A percentile compares a stretch with the other conserved stretches of the same genome.
Conservation (phyloP, 257 asterid genomes). For the Fraxinus quadrangulata region DNA sequence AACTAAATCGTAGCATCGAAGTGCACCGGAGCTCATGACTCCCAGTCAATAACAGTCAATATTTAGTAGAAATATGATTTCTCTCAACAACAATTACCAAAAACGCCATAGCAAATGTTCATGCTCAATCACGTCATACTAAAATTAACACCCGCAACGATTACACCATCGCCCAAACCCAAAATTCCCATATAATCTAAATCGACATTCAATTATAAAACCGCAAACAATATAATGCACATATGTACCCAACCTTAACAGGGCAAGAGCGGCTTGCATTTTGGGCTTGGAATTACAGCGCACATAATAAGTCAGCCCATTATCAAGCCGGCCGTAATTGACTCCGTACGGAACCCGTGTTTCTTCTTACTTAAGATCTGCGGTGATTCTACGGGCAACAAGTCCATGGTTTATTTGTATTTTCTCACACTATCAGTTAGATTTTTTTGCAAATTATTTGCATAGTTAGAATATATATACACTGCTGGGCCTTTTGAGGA, state of each 20-base stretch:
- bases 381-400: slow-evolving; percentile 70
- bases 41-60: background rate
- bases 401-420: slow-evolving; percentile 52
- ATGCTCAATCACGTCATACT: no score
- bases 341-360: no score
- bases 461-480: background rate
- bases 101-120: background rate
- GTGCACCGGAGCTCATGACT: background rate
- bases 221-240: background rate
- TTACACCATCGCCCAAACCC: background rate
- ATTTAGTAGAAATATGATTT: background rate
- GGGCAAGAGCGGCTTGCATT: slow-evolving; percentile 95
- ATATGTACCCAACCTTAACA: slow-evolving; percentile 82
- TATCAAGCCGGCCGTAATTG: no score
- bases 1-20: background rate
- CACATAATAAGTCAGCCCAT: slow-evolving; percentile 45
- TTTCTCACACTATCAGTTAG: background rate
- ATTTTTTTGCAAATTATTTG: background rate
- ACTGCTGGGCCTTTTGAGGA: background rate
- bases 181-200: background rate
- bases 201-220: background rate
- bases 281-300: slow-evolving; percentile 75
- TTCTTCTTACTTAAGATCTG: no score
- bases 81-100: background rate
- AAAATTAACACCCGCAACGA: no score